Conservation (phyloP, 1,284 basidiomycete species). For the Cutaneotrichosporon arboriforme region DNA sequence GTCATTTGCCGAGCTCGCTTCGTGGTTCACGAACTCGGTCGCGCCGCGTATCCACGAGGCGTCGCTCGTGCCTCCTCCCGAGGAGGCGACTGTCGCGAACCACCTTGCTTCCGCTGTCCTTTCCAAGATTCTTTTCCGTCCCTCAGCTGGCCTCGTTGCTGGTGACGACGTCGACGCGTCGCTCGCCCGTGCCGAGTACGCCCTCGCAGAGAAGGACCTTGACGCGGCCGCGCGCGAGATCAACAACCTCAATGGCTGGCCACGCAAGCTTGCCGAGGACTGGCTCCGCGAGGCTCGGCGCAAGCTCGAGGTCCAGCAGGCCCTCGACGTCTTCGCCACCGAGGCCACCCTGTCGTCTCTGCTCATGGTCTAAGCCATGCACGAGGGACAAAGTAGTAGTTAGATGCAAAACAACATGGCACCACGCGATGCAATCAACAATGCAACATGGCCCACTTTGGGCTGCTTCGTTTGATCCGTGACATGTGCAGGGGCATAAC, state of each 20-base stretch:
- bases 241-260: constrained; percentile 82
- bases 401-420: constrained; percentile 5
- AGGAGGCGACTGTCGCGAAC: constrained; percentile 76
- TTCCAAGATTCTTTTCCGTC: constrained; percentile 70
- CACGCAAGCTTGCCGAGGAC: constrained; percentile 74
- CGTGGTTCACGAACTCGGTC: constrained; percentile 83
- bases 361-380: constrained; percentile 48
- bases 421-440: not conserved
- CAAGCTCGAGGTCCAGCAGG: constrained; percentile 87
- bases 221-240: constrained; percentile 86
- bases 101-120: constrained; percentile 77
- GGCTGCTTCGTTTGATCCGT: too few species aligned
- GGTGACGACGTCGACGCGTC: constrained; percentile 82
- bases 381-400: not conserved
- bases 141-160: constrained; percentile 61
- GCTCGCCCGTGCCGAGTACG: constrained; percentile 82
- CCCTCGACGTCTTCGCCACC: constrained; percentile 80
- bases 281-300: constrained; percentile 88
- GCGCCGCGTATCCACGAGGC: constrained; percentile 79
- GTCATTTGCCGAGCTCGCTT: constrained; percentile 77
- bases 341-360: constrained; percentile 63
- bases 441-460: not conserved
- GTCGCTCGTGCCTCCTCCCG: constrained; percentile 69
- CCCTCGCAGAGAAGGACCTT: constrained; percentile 85
- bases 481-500: not conserved